Base-by-base conservation (phyloP, 1,139 yeast genomes). In the Saccharomyces hybrid region DNA sequence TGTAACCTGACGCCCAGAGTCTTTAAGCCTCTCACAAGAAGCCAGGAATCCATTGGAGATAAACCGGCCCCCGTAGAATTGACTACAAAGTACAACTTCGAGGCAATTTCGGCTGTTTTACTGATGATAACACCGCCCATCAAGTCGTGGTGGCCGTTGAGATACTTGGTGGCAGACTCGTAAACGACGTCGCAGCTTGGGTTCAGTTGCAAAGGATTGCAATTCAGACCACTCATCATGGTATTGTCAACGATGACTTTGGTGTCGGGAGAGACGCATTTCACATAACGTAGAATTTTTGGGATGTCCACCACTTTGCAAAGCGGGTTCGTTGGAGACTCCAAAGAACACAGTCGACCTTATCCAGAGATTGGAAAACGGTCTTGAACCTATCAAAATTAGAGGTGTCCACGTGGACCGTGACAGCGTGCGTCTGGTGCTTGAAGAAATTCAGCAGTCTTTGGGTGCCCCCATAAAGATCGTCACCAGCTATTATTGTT, bases 51-150 rank as follows among this genome's bases (percentile, higher is more conserved):
- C 68, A 88, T 88, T 4, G 97, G 97, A 3, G 95, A 81, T 54
- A 90, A 78, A 1, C 97, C 97, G 59, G 93, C 84, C 9, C 97
- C 97, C 8, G 91, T 86, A 38, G 97, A 85, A 71, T 90, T 90
- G 65, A 90, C 85, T 27, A 88, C 87, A 70, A 80, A 86, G 69
- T 80, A 88, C 12, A 90, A 66, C 55, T 80, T 77, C 58, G 87
- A 85, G 7, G 91, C 93, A 55, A 90, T 74, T 56, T 77, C 75
- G 31, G 79, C 71, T 51, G 78, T 77, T 59, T 86, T 78, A 24
- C 87, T 83, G 29, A 96, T 95, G 57, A 90, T 76, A 19, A 87
- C 83, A 54, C 97, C 97, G 16, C 96, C 97, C 97, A 90, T 90
- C 64, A 90, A 82, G 70, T 90, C 97, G 71, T 90, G 97, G 70